Base-by-base conservation (phyloP, 1,284 basidiomycete genomes). In the Baeospora myosura region DNA sequence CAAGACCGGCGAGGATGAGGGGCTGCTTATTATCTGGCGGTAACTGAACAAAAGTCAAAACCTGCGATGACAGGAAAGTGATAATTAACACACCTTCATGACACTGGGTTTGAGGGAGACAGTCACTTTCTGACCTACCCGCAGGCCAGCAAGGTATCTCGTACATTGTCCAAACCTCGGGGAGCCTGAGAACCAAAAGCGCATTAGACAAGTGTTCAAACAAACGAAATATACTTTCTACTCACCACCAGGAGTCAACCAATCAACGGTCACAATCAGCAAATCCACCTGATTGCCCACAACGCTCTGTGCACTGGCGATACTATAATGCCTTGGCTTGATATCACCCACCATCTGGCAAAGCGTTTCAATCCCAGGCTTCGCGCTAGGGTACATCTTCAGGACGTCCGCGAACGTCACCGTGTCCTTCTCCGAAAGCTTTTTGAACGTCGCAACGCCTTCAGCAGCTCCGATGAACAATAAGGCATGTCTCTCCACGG, bases 81-180 rank as follows among this genome's bases (percentile, higher is more conserved):
- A 28, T 28, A 28, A 8, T 28, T 14, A 14, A 58, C 67, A 20
- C 42, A 91, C 88, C 78, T 97, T 98, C 95, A 98, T 98, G 37
- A 98, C 95, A 57, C 91, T 95, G 17, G 96, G 96, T 66, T 97
- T 97, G 67, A 98, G 87, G 14, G 93, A 97, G 12, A 97, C 95
- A 1, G 94, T 98, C 24, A 98, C 92, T 65, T 94, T 85, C 62
- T 90, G 87, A 24, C 96, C 96, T 20, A 85, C 63, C 57, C 77
- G 77, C 42, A 98, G 76, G 30, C 75, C 78, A 20, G 86, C 81
- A 30, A 98, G 81, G 66, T 98, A 98, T 51, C 93, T 78, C 2
- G 96, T 98, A 64, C 95, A 98, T 66, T 98, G 95, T 28, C 95
- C 95, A 64, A 79, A 96, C 49, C 90, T 81, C 21, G 72, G 72